Base-by-base conservation (phyloP, 2,329 filamentous ascomycete genomes). In the Trichoderma sp. region DNA sequence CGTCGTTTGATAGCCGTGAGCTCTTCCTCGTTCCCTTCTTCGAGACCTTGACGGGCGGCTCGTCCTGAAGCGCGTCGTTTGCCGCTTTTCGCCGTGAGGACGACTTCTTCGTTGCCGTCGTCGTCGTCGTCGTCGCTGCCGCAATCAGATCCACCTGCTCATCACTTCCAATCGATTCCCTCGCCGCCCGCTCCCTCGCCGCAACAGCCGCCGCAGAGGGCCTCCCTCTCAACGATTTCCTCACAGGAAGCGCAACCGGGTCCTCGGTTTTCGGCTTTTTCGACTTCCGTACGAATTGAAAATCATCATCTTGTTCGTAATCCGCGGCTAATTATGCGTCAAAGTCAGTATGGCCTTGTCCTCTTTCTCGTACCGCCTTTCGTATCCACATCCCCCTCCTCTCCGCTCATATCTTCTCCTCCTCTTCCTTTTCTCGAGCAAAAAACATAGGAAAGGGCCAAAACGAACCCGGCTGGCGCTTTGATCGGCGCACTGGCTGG, bases 271-370 rank as follows among this genome's bases (percentile, higher is more conserved):
- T 92, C 67, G 82, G 81, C 72, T 85, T 79, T 73, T 90, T 90
- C 12, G 88, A 81, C 67, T 83, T 87, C 70, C 90, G 85, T 68
- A 88, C 87, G 74, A 93, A 93, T 65, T 87, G 81, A 71, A 93
- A 93, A 68, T 91, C 91, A 71, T 90, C 90, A 79, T 91, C 88
- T 72, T 90, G 85, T 75, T 93, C 90, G 71, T 91, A 89, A 59
- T 78, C 75, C 51, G 72, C 73, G 68, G 78, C 79, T 79, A 39
- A 5, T 39, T 12, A 68, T 41, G 39, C n/a, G 15, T 24, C 15
- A 24, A 14, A 24, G 64, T 72, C 67, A 72, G 70, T 58, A 67
- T 63, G 12, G 0, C 3, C 34, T 12, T 9, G 34, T 39, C 34
- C 34, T 5, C 45, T 60, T 21, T 55, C 48, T n/a, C 26, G 15